Conservation (phyloP, 768 basidiomycete species). For the Leccinum disarticulatum region DNA sequence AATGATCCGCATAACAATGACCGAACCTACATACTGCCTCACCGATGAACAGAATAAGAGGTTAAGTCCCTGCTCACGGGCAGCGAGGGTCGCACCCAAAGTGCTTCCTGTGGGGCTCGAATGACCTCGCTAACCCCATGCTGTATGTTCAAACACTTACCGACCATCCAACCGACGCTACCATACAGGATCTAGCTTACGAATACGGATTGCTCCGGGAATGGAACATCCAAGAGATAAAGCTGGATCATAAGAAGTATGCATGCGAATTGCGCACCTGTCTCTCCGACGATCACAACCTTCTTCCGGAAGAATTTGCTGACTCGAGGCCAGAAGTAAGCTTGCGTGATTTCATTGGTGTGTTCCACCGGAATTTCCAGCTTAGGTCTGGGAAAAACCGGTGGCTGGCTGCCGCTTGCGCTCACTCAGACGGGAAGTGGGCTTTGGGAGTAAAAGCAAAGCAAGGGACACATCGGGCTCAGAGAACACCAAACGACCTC, state of each 20-base stretch:
- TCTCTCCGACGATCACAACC: conserved; percentile 86
- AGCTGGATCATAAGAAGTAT: not conserved
- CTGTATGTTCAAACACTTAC: conserved; percentile 34
- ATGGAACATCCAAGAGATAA: conserved; percentile 57
- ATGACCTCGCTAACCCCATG: not conserved
- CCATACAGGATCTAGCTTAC: conserved; percentile 87
- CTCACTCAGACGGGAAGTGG: conserved; percentile 53
- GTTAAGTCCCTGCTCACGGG: conserved; percentile 55
- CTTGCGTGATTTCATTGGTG: conserved; percentile 62
- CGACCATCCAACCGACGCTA: conserved; percentile 88
- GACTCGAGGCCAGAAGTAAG: conserved; percentile 83
- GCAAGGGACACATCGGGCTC: no score
- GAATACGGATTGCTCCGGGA: conserved; percentile 69
- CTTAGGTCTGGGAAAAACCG: conserved; percentile 45
- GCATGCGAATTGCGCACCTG: conserved; percentile 45
- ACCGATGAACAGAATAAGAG: conserved; percentile 80
- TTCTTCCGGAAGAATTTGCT: conserved; percentile 65
- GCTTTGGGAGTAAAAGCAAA: conserved; percentile 61
- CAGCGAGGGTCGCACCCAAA: conserved; percentile 81
- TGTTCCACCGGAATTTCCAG: conserved; percentile 50
- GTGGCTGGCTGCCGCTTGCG: conserved; percentile 39
- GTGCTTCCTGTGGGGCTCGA: conserved; percentile 45
- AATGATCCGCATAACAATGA: not conserved
- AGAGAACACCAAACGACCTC: no score
- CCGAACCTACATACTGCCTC: conserved; percentile 72